Conservation (phyloP, 805 yeast species). For the Ogataea angusta region DNA sequence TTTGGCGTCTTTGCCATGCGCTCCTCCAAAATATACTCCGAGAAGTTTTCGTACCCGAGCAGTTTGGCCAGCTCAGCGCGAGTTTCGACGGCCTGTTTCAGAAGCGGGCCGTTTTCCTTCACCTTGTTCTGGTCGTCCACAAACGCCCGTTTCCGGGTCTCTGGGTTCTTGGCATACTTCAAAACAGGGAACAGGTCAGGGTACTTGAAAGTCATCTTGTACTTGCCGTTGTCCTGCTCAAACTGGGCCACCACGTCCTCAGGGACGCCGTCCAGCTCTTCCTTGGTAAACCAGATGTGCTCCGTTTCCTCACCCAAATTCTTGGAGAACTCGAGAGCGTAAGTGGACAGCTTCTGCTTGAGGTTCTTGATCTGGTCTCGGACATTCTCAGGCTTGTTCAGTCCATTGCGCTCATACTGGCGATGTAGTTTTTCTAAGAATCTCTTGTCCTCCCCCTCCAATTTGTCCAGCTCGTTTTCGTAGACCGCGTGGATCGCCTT, state of each 20-base stretch:
- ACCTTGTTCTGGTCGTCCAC: constrained; percentile 67
- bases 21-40: constrained; percentile 69
- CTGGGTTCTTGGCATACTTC: constrained; percentile 61
- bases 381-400: constrained; percentile 53
- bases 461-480: constrained; percentile 31
- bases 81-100: constrained; percentile 55
- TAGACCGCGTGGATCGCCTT: constrained; percentile 53
- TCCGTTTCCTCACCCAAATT: constrained; percentile 73
- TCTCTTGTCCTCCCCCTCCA: constrained; percentile 55
- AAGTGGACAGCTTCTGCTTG: constrained; percentile 55
- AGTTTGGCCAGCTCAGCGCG: constrained; percentile 60
- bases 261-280: constrained; percentile 75
- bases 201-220: constrained; percentile 74
- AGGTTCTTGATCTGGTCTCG: constrained; percentile 56
- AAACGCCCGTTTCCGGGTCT: constrained; percentile 65
- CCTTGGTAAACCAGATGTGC: constrained; percentile 53
- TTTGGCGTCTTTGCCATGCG: constrained; percentile 75
- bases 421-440: constrained; percentile 54
- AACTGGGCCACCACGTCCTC: constrained; percentile 57
- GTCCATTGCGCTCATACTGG: constrained; percentile 65
- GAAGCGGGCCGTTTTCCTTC: constrained; percentile 58
- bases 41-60: constrained; percentile 65
- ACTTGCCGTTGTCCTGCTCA: constrained; percentile 38
- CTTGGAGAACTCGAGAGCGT: constrained; percentile 56
- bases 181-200: constrained; percentile 79